Percentiles rank a stretch among this genome's conserved stretches.
Evolutionary conservation across 2,329 filamentous ascomycete genomes (phyloP).

Genomic region (Rutstroemia sp.): DNA sequence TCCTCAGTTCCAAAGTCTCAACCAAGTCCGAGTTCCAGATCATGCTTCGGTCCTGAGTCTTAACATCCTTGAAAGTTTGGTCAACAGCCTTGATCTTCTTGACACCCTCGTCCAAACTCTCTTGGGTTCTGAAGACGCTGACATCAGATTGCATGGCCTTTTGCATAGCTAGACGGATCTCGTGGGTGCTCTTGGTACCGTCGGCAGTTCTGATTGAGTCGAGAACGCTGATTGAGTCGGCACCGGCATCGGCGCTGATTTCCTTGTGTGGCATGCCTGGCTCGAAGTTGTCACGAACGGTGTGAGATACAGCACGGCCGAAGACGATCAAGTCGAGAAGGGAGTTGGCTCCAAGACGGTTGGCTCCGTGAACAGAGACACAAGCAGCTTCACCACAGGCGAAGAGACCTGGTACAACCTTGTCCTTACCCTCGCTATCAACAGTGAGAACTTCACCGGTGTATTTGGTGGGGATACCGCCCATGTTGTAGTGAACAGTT

Average conservation of each 20-base stretch:
- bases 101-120: conserved; percentile 90
- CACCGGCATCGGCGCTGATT: conserved; percentile 54
- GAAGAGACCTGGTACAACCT: conserved; percentile 38
- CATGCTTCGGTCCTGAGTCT: conserved; percentile 98
- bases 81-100: conserved; percentile 82
- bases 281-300: conserved; percentile 61
- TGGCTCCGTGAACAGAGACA: conserved; percentile 42
- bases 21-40: conserved; percentile 99
- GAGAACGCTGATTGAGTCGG: conserved; percentile 76
- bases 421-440: conserved; percentile 32
- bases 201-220: conserved; percentile 43
- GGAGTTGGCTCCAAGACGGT: conserved; percentile 40
- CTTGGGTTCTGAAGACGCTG: conserved; percentile 82
- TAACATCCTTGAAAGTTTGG: conserved; percentile 69
- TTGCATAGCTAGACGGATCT: conserved; percentile 89
- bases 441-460: conserved; percentile 40
- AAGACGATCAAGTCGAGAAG: conserved; percentile 44
- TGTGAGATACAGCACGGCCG: conserved; percentile 70
- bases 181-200: conserved; percentile 60
- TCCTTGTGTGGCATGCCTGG: conserved; percentile 52
- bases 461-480: conserved; percentile 42
- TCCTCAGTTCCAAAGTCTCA: conserved; percentile 91
- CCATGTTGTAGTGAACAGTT: conserved; percentile 46
- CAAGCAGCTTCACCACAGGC: conserved; percentile 42
- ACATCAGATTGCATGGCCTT: conserved; percentile 98